Percentiles rank a stretch among this genome's conserved stretches.
Conservation (phyloP, 1,139 yeast genomes). For the Protomyces lactucae-debilis region DNA sequence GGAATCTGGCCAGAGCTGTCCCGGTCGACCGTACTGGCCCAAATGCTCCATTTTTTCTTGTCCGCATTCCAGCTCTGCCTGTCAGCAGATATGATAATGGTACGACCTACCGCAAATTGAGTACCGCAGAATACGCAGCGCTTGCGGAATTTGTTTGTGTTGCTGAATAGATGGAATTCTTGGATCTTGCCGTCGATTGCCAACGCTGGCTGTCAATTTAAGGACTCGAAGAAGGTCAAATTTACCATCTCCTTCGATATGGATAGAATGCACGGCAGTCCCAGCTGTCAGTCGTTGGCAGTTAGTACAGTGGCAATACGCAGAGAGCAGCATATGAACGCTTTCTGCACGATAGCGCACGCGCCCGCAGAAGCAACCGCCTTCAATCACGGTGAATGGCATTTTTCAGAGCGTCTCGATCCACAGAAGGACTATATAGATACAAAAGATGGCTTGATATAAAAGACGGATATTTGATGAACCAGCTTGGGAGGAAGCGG, state of each 20-base stretch:
- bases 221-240: not conserved
- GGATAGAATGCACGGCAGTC: conserved; percentile 18
- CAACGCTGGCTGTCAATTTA: not conserved
- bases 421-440: no score
- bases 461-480: no score
- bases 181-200: conserved; percentile 4
- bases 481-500: no score
- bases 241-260: conserved; percentile 8
- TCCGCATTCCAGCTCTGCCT: conserved; percentile 2
- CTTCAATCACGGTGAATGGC: not conserved
- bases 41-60: conserved; percentile 14
- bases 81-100: not conserved
- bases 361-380: conserved; percentile 1
- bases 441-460: no score
- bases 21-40: conserved; percentile 13
- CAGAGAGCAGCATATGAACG: conserved; percentile 2
- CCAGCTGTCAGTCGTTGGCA: conserved; percentile 21
- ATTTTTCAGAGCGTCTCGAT: no score
- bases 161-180: not conserved
- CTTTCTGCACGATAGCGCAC: conserved; percentile 6
- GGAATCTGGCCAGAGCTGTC: conserved; percentile 1
- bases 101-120: conserved; percentile 4
- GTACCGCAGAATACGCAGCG: conserved; percentile 21
- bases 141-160: conserved; percentile 10
- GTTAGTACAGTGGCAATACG: conserved; percentile 18